These are phyloP conservation scores for Aquanectria penicillioides DNA, from an alignment of 2,329 filamentous ascomycete genomes.

Conservation along the genomic window DNA sequence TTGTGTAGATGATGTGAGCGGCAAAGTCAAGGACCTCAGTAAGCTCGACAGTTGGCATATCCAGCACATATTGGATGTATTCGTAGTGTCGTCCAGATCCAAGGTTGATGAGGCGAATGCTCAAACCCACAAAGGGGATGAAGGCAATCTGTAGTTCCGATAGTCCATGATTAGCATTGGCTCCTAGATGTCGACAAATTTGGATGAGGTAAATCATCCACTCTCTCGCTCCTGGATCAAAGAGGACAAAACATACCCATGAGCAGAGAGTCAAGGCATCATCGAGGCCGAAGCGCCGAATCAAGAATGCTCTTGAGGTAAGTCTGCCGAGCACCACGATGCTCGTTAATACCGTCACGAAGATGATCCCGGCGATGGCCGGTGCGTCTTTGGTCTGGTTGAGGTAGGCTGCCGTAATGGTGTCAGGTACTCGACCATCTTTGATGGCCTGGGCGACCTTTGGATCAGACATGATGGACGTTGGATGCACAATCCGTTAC, in stretches of 20 bases:
- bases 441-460: slow-evolving; percentile 46
- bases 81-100: slow-evolving; percentile 59
- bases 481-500: background rate
- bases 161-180: no score
- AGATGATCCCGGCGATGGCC: slow-evolving; percentile 52
- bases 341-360: slow-evolving; percentile 48
- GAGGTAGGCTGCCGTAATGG: slow-evolving; percentile 47
- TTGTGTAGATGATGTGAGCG: slow-evolving; percentile 63
- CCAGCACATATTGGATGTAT: slow-evolving; percentile 58
- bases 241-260: slow-evolving; percentile 44
- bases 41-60: slow-evolving; percentile 49
- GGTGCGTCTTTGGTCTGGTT: slow-evolving; percentile 49
- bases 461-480: slow-evolving; percentile 35
- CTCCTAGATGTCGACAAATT: no score
- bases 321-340: slow-evolving; percentile 48
- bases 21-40: slow-evolving; percentile 60
- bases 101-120: slow-evolving; percentile 56
- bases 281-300: slow-evolving; percentile 51
- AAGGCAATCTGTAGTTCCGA: slow-evolving; percentile 43
- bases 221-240: background rate
- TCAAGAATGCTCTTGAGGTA: slow-evolving; percentile 48
- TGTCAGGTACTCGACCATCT: slow-evolving; percentile 48
- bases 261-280: slow-evolving; percentile 50
- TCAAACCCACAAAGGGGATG: slow-evolving; percentile 55
- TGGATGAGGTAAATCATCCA: background rate